Evolutionary conservation across 192 early-diverging fungal species (phyloP), one percentile per base, ranked within the genome.

Genomic region (Coemansia sp.): DNA sequence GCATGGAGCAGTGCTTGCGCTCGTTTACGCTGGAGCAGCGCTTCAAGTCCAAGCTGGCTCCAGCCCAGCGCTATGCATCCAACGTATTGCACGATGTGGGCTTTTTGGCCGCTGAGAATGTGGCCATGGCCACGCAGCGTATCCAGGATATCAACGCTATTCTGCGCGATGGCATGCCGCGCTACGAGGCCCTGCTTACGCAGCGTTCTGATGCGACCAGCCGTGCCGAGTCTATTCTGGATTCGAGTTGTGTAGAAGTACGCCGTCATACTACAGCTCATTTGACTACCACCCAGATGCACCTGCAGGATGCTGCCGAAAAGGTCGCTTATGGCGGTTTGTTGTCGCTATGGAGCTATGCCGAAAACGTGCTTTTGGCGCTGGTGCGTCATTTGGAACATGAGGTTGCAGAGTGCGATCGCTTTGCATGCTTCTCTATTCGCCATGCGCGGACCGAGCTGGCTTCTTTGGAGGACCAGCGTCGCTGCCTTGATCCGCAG

Each of bases 21-120:
- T 84, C 86, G 3, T 99, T 99, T 65, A 90, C 94, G 15, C 82
- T 99, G 19, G 93, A 96, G 76, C 96, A 99, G 72, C 88, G 97
- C 16, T 83, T 88, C 48, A 90, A 89, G 58, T 91, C 91, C 38
- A 99, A 99, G 80, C 76, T 99, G 30, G 87, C 90, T 2, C 97
- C 97, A 1, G 94, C 93, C 23, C 91, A 94, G 74, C 83, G 90
- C 57, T 99, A 94, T 59, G 77, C 96, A 6, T 74, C 79, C 45
- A 94, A 96, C 64, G 79, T 97, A 40, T 80, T 99, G 30, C 65
- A 63, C 54, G 97, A 99, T 58, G 75, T 96, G 50, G 69, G 80
- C 50, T 62, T 85, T 8, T 66, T 96, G 12, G 83, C 90, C 4
- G 83, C 83, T 30, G 82, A 83, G 42, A 96, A 94, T 68, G 74